Evolutionary conservation across 2,329 filamentous ascomycete species (phyloP), one percentile per base, ranked within the genome.

Genomic region (Mariannaea sp.): DNA sequence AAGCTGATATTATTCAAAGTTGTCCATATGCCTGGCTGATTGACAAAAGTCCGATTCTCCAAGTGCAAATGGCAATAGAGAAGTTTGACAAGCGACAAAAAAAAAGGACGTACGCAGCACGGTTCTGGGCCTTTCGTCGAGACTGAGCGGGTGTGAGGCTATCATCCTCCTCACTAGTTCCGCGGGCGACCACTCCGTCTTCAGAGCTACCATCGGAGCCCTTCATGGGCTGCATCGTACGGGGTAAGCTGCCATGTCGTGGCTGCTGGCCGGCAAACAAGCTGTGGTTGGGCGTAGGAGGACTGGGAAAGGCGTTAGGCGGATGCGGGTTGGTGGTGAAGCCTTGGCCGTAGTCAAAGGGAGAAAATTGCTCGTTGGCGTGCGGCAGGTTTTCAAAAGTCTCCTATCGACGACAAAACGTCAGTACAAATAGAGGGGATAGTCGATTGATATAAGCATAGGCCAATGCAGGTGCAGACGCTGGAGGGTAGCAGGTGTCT

Each of bases 91-190:
- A n/a, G 7, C 24, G 24, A n/a, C 13, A 29, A 29, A n/a, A 19
- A 30, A 24, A 43, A 44, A 7, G 13, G 40, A 82, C 82, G 60
- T 76, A 85, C 82, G 82, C 82, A 61, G 81, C 81, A 61, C 82
- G 75, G 58, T 85, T 85, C 69, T 85, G 82, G 38, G 81, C 82
- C 66, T 85, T 85, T 56, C 82, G 77, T 63, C 80, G 75, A 9
- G 79, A 81, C 65, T 84, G 81, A 5, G 81, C 80, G 0, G 81
- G 82, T 17, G 80, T 84, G 65, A 83, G 49, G 44, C 78, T 73
- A 39, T 81, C 81, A 22, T 81, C 82, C 9, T 83, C 81, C 30
- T 82, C 83, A 65, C 82, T 82, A 14, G 75, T 79, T 19, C 65
- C 70, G 32, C 67, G 69, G 16, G 44, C 26, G 61, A 58, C 40